phyloP scores from a whole-genome alignment of 1,284 basidiomycete species.

The Stygiomarasmius scandens region DNA sequence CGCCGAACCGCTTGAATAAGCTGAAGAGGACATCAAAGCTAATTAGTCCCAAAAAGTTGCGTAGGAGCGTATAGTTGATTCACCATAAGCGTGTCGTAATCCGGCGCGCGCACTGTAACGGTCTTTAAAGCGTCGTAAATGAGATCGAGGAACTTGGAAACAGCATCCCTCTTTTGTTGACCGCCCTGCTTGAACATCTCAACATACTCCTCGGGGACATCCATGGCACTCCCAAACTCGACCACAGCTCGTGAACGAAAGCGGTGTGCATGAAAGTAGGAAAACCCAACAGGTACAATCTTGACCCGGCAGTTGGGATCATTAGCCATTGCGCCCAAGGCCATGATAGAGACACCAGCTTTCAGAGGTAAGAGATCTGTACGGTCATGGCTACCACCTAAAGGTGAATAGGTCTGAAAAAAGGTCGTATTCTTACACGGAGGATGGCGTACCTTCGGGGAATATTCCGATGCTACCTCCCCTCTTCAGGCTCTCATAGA shows the following conservation, averaged over 20 bases:
- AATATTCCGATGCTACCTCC: constrained; percentile 95
- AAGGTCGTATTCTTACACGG: background rate
- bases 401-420: constrained; percentile 11
- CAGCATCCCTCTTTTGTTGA: constrained; percentile 87
- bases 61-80: constrained; percentile 2
- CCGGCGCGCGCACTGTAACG: constrained; percentile 94
- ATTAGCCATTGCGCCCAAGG: constrained; percentile 94
- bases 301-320: constrained; percentile 87
- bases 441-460: constrained; percentile 78
- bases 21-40: constrained; percentile 38
- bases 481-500: constrained; percentile 86
- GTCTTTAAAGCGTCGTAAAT: constrained; percentile 97
- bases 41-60: constrained; percentile 9
- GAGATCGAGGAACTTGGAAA: constrained; percentile 87
- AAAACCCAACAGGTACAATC: constrained; percentile 92
- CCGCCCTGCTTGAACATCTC: constrained; percentile 93
- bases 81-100: constrained; percentile 98
- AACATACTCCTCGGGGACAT: constrained; percentile 85
- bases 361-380: constrained; percentile 94
- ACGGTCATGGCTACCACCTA: constrained; percentile 95
- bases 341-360: constrained; percentile 96
- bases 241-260: constrained; percentile 96
- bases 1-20: constrained; percentile 95
- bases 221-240: constrained; percentile 92
- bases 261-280: constrained; percentile 94